Evolutionary conservation across 2,329 filamentous ascomycete genomes (phyloP).

Genomic region (Ploettnerulaceae sp.): DNA sequence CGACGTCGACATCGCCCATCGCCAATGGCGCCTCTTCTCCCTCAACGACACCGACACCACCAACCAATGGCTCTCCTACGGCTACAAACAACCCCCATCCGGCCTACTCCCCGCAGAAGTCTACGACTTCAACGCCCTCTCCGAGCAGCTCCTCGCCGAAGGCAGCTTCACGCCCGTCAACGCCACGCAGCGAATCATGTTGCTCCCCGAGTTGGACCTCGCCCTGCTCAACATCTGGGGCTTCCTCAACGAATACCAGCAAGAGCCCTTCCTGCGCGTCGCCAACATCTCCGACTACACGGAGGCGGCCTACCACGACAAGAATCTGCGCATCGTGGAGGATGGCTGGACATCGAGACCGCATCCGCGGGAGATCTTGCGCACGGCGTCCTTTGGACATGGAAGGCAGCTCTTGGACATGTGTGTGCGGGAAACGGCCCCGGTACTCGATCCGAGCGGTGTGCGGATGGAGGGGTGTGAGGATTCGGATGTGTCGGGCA

Average conservation of each 20-base stretch:
- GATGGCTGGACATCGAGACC: slow-evolving; percentile 7
- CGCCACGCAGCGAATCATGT: neutral
- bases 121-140: neutral
- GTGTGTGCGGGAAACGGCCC: slow-evolving; percentile 9
- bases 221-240: slow-evolving; percentile 9
- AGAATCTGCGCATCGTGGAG: neutral
- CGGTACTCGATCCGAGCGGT: neutral
- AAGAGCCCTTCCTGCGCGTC: slow-evolving; percentile 19
- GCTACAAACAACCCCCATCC: neutral
- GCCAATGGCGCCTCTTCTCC: slow-evolving; percentile 9
- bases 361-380: slow-evolving; percentile 11
- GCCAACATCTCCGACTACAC: neutral
- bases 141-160: neutral
- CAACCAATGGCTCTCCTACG: slow-evolving; percentile 12
- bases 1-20: slow-evolving; percentile 15
- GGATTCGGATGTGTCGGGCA: neutral
- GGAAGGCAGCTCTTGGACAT: slow-evolving; percentile 8
- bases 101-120: neutral
- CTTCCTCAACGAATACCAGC: slow-evolving; percentile 3
- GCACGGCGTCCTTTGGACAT: slow-evolving; percentile 15
- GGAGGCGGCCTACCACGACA: neutral
- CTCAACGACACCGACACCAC: slow-evolving; percentile 7
- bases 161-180: slow-evolving; percentile 9
- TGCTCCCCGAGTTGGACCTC: slow-evolving; percentile 11
- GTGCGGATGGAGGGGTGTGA: no score